These are phyloP conservation scores for Wickerhamiella spandovensis DNA, from an alignment of 805 yeast genomes.

Conservation along the genomic window DNA sequence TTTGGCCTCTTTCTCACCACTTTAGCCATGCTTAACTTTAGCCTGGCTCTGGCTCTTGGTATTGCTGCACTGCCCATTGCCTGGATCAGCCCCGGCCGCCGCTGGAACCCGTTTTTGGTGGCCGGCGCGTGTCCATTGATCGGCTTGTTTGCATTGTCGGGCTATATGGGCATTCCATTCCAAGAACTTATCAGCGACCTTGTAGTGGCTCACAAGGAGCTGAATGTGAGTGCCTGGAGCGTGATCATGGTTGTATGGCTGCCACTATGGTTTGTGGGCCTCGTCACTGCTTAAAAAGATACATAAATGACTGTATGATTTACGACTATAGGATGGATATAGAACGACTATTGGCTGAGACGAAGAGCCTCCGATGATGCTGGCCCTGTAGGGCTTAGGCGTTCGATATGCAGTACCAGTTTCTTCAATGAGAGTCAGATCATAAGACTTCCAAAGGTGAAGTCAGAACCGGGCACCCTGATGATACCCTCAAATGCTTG, in stretches of 20 bases:
- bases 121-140: conserved; percentile 34
- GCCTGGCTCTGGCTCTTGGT: conserved; percentile 64
- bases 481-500: too few species aligned
- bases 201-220: conserved; percentile 47
- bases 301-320: background rate
- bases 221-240: conserved; percentile 80
- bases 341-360: too few species aligned
- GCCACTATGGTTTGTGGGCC: conserved; percentile 54
- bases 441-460: too few species aligned
- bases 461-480: too few species aligned
- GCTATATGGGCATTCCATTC: conserved; percentile 23
- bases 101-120: conserved; percentile 18
- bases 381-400: too few species aligned
- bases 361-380: too few species aligned
- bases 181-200: conserved; percentile 37
- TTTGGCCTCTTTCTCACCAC: conserved; percentile 60
- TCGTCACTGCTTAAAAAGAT: background rate
- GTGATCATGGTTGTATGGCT: conserved; percentile 63
- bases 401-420: too few species aligned
- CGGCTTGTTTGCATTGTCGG: conserved; percentile 24
- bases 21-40: conserved; percentile 67
- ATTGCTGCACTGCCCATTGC: conserved; percentile 64
- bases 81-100: conserved; percentile 32
- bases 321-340: too few species aligned
- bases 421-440: too few species aligned